These are phyloP conservation scores for Trichophyton schoenleinii DNA, from an alignment of 2,329 filamentous ascomycete genomes.

Conservation along the genomic window DNA sequence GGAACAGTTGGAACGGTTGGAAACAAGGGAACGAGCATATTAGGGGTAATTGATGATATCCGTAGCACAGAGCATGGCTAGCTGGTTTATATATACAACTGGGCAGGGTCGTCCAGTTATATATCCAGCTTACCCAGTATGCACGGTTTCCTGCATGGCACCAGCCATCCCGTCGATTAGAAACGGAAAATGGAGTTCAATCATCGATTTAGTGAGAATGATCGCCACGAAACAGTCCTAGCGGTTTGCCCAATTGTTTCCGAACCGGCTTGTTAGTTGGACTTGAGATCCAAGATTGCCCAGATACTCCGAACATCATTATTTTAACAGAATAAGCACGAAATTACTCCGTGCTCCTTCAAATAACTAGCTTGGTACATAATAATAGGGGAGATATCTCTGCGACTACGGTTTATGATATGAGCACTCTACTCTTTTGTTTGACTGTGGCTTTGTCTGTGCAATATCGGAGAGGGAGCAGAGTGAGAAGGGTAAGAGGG, in stretches of 20 bases:
- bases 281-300: background rate
- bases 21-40: background rate
- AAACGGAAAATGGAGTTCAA: background rate
- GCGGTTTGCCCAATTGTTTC: background rate
- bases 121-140: background rate
- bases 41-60: background rate
- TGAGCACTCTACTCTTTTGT: background rate
- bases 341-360: too few relatives aligned
- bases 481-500: too few relatives aligned
- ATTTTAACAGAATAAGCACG: too few relatives aligned
- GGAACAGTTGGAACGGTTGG: background rate
- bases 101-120: background rate
- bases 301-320: background rate
- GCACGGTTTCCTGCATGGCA: background rate
- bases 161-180: background rate
- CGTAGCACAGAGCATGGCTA: background rate
- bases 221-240: background rate
- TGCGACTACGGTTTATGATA: background rate
- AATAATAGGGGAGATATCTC: background rate
- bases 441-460: too few relatives aligned
- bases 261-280: background rate
- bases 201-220: background rate
- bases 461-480: too few relatives aligned
- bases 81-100: background rate
- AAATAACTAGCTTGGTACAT: too few relatives aligned